A percentile compares a stretch with the other conserved stretches of the same genome.
Conservation (phyloP, 805 yeast species). For the Myxozyma kluyveri region DNA sequence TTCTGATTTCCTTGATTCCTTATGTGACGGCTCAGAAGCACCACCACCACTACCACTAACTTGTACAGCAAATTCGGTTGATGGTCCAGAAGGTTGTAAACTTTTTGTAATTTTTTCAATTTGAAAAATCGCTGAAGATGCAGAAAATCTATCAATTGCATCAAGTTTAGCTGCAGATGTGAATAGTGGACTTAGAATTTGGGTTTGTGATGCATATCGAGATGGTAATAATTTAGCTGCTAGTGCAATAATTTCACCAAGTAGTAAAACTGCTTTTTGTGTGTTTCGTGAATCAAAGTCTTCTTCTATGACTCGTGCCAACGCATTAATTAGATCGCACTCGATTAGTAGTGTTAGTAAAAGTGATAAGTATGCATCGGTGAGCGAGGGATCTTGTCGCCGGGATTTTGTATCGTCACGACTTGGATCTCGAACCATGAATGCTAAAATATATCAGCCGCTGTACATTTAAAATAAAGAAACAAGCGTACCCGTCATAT, state of each 20-base stretch:
- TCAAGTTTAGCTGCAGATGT: constrained; percentile 31
- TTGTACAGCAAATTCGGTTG: constrained; percentile 12
- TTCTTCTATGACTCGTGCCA: constrained; percentile 24
- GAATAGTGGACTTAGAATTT: constrained; percentile 33
- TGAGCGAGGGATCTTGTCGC: constrained; percentile 14
- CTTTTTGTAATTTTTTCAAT: constrained; percentile 44
- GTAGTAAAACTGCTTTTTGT: constrained; percentile 60
- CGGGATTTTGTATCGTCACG: neutral
- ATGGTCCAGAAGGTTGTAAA: constrained; percentile 31
- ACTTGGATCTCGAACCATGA: too few species aligned
- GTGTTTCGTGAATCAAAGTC: constrained; percentile 44
- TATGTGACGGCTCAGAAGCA: neutral
- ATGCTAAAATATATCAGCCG: too few species aligned
- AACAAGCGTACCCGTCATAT: too few species aligned
- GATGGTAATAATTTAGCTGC: constrained; percentile 56
- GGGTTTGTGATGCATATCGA: constrained; percentile 38
- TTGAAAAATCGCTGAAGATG: constrained; percentile 46
- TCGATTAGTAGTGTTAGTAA: constrained; percentile 53
- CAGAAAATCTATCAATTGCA: constrained; percentile 31
- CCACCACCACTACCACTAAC: constrained; percentile 1
- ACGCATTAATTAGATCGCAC: constrained; percentile 25
- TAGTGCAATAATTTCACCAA: constrained; percentile 60
- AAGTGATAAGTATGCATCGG: constrained; percentile 66
- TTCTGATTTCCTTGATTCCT: constrained; percentile 17
- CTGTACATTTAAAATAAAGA: too few species aligned